phyloP scores from a whole-genome alignment of 305 asterid species.

The Rubia balearica region DNA sequence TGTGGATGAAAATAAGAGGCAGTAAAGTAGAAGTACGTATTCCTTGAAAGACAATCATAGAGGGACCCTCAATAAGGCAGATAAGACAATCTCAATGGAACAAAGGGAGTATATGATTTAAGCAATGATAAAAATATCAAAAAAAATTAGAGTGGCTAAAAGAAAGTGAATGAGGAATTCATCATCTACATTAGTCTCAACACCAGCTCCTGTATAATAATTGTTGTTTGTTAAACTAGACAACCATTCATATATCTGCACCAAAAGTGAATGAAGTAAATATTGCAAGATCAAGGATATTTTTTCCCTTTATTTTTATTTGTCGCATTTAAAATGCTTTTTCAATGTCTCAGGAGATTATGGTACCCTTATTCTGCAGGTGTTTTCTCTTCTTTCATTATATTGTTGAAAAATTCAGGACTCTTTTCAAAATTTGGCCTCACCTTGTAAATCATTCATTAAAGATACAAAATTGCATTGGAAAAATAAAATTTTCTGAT shows the following conservation, averaged over 20 bases:
- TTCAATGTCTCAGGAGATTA: background rate
- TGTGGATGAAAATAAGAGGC: background rate
- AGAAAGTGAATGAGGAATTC: constrained; percentile 42
- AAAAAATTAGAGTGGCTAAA: no score
- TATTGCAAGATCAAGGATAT: background rate
- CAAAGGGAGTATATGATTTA: no score
- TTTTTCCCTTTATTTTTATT: background rate
- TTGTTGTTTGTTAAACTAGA: background rate
- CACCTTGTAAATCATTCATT: background rate
- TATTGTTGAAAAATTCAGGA: background rate
- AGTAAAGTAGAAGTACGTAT: no score
- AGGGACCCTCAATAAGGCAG: no score
- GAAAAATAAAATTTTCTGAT: background rate
- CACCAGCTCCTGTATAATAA: constrained; percentile 40
- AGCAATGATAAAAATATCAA: no score
- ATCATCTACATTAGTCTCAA: constrained; percentile 65
- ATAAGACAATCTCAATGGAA: no score
- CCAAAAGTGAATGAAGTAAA: background rate
- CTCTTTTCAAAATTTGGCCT: background rate
- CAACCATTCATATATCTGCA: background rate
- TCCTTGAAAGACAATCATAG: no score
- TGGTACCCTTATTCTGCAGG: background rate
- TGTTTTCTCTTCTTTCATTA: background rate
- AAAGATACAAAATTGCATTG: background rate
- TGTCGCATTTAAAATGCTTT: background rate